phyloP scores from a whole-genome alignment of 352 stramenopile genomes.

The Blastocystis sp. region DNA sequence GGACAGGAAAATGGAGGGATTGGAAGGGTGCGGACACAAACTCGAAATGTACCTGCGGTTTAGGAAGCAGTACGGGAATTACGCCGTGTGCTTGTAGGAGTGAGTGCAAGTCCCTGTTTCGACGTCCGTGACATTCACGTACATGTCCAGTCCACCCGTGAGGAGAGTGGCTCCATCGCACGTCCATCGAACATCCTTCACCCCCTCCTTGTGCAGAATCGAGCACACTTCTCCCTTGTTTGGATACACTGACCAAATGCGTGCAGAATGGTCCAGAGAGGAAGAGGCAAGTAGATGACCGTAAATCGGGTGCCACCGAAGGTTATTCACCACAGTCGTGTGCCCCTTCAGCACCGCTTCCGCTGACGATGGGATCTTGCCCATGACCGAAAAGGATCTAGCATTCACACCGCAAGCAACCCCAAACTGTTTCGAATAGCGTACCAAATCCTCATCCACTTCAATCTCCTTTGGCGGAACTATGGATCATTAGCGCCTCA shows the following conservation, averaged over 20 bases:
- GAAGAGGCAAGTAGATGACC: slow-evolving; percentile 49
- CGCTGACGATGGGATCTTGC: slow-evolving; percentile 28
- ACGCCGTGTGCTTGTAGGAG: slow-evolving; percentile 51
- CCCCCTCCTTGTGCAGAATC: slow-evolving; percentile 14
- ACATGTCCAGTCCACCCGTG: slow-evolving; percentile 35
- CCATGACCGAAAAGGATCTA: slow-evolving; percentile 12
- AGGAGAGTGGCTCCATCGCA: slow-evolving; percentile 33
- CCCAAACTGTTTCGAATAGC: slow-evolving; percentile 31
- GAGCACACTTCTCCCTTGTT: slow-evolving; percentile 30
- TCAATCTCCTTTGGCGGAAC: slow-evolving; percentile 12
- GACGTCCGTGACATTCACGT: slow-evolving; percentile 52
- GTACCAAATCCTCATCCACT: slow-evolving; percentile 39
- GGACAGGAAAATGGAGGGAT: slow-evolving; percentile 38
- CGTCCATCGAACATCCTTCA: slow-evolving; percentile 60
- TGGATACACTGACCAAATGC: slow-evolving; percentile 55
- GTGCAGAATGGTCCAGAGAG: slow-evolving; percentile 27
- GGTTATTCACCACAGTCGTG: slow-evolving; percentile 4
- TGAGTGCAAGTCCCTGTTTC: slow-evolving; percentile 25
- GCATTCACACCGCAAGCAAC: background rate
- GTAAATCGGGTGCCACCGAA: slow-evolving; percentile 44
- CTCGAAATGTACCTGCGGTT: background rate
- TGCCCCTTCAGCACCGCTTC: slow-evolving; percentile 15
- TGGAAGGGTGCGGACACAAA: slow-evolving; percentile 31
- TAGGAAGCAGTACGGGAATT: background rate
- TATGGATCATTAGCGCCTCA: background rate